Conservation (phyloP, 257 asterid genomes). For the Voacanga thouarsii region DNA sequence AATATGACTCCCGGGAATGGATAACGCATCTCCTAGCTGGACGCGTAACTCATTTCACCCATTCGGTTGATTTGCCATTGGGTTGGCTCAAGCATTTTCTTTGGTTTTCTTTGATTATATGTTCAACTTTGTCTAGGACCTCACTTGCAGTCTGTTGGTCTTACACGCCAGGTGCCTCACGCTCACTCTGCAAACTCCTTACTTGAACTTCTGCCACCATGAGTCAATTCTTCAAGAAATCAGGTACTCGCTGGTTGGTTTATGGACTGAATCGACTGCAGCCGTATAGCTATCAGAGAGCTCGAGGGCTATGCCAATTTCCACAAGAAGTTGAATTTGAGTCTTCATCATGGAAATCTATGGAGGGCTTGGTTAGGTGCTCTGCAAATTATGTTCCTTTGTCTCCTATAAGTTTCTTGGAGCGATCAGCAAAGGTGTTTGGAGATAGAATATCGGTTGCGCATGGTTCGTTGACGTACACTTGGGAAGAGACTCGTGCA, state of each 20-base stretch:
- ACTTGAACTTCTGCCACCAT: not conserved
- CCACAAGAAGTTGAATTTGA: conserved; percentile 11
- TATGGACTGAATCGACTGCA: not conserved
- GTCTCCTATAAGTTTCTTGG: conserved; percentile 39
- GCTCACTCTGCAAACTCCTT: too few relatives aligned
- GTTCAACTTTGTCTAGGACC: too few relatives aligned
- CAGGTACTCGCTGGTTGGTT: not conserved
- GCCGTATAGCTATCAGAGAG: not conserved
- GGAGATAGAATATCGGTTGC: conserved; percentile 36
- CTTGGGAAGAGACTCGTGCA: conserved; percentile 35
- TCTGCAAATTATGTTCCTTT: conserved; percentile 35
- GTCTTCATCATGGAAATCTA: conserved; percentile 19
- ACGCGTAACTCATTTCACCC: too few relatives aligned
- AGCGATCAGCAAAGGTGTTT: conserved; percentile 35
- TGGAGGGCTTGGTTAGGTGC: conserved; percentile 29
- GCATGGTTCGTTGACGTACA: conserved; percentile 30
- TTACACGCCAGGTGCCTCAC: too few relatives aligned
- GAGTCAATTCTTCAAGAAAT: conserved; percentile 15
- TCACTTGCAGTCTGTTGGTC: too few relatives aligned
- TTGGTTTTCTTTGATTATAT: too few relatives aligned
- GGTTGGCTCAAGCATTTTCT: too few relatives aligned
- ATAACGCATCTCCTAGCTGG: too few relatives aligned
- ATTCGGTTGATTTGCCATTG: too few relatives aligned
- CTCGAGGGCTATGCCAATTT: conserved; percentile 9
- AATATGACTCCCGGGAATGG: too few relatives aligned